phyloP scores from a whole-genome alignment of 2,329 filamentous ascomycete genomes.

The Penicillium oxalicum region DNA sequence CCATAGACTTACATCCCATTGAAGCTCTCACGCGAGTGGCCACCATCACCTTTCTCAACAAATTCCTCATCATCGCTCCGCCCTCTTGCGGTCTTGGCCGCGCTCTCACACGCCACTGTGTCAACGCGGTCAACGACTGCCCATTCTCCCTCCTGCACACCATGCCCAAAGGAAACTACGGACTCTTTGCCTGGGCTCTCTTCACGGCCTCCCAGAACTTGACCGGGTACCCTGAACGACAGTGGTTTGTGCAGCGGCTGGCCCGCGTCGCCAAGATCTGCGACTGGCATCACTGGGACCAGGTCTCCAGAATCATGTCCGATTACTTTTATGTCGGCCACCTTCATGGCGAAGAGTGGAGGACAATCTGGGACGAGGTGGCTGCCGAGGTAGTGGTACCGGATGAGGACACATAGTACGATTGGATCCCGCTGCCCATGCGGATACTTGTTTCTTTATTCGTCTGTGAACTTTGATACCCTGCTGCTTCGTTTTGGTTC shows the following conservation, averaged over 20 bases:
- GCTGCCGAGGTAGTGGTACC: constrained; percentile 16
- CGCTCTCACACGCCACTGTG: constrained; percentile 29
- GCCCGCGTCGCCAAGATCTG: constrained; percentile 21
- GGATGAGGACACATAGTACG: too few species aligned
- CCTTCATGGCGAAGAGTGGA: constrained; percentile 23
- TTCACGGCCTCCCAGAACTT: constrained; percentile 32
- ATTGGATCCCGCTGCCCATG: too few species aligned
- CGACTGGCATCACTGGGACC: constrained; percentile 27
- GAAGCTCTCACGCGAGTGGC: constrained; percentile 29
- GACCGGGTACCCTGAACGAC: constrained; percentile 21
- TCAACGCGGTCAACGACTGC: constrained; percentile 17
- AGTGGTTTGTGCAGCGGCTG: constrained; percentile 29
- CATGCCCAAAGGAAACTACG: constrained; percentile 17
- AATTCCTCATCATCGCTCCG: constrained; percentile 30
- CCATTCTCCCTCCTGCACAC: constrained; percentile 11
- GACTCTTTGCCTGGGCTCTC: constrained; percentile 28
- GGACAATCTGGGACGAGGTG: constrained; percentile 28
- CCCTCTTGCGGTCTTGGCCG: constrained; percentile 31
- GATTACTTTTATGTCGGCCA: constrained; percentile 26
- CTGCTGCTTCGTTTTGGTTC: too few species aligned
- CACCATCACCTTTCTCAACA: constrained; percentile 28
- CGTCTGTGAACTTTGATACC: too few species aligned
- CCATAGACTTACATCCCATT: constrained; percentile 19
- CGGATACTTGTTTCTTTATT: too few species aligned
- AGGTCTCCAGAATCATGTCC: constrained; percentile 21